A percentile compares a stretch with the other conserved stretches of the same genome.
Evolutionary conservation across 2,329 filamentous ascomycete species (phyloP).

Genomic region (Fusarium miscanthi): DNA sequence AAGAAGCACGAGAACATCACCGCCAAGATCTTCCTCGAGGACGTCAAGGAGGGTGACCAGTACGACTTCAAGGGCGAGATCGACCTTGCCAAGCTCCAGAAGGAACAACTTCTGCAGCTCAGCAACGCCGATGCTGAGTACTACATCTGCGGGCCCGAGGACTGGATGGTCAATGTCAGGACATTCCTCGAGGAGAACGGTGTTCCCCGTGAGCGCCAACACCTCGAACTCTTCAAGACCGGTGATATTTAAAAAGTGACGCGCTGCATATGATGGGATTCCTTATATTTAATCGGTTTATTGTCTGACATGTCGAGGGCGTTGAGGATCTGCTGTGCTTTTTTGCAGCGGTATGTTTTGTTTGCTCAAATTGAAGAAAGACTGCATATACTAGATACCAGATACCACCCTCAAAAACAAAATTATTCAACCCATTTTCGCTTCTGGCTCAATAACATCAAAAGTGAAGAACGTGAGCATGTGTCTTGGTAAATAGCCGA

Average conservation of each 20-base stretch:
- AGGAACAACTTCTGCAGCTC: slow-evolving; percentile 65
- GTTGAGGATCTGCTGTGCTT: slow-evolving; percentile 24
- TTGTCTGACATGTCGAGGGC: slow-evolving; percentile 32
- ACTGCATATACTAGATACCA: slow-evolving; percentile 34
- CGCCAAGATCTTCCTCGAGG: slow-evolving; percentile 67
- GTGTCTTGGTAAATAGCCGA: slow-evolving; percentile 22
- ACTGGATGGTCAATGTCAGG: slow-evolving; percentile 74
- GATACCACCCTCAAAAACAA: slow-evolving; percentile 1
- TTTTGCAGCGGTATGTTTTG: slow-evolving; percentile 21
- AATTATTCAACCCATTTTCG: neutral
- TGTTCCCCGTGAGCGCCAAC: slow-evolving; percentile 68
- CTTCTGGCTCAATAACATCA: neutral
- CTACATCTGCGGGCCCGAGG: slow-evolving; percentile 76
- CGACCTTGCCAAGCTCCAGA: slow-evolving; percentile 66
- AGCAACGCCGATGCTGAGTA: slow-evolving; percentile 69
- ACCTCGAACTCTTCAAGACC: slow-evolving; percentile 76
- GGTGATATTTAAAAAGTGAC: slow-evolving; percentile 50
- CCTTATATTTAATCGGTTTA: neutral
- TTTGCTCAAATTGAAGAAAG: slow-evolving; percentile 8
- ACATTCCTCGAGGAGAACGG: slow-evolving; percentile 64
- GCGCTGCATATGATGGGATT: neutral
- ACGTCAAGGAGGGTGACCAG: slow-evolving; percentile 62
- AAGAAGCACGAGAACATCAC: slow-evolving; percentile 49
- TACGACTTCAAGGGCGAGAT: slow-evolving; percentile 70
- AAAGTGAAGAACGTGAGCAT: neutral